Conservation (phyloP, 495 filamentous ascomycete species). For the Aspergillus hancockii region DNA sequence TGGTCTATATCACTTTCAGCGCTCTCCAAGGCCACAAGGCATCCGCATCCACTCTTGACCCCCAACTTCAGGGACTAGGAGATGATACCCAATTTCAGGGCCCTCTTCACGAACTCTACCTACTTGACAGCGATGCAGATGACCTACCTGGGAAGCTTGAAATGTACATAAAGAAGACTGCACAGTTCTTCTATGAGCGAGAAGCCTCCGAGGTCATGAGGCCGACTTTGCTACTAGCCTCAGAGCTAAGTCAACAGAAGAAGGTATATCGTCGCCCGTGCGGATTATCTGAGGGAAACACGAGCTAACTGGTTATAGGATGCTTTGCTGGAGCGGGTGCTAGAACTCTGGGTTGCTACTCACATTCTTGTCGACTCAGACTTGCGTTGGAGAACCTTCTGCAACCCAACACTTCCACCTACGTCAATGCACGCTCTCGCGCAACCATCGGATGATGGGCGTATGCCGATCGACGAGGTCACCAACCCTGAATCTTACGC, state of each 20-base stretch:
- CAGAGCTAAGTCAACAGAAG: conserved; percentile 53
- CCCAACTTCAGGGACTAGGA: conserved; percentile 54
- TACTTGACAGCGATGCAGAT: conserved; percentile 67
- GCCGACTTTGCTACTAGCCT: conserved; percentile 62
- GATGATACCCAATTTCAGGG: conserved; percentile 46
- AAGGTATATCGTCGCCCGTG: conserved; percentile 35
- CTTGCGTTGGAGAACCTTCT: conserved; percentile 63
- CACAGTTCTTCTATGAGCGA: conserved; percentile 59
- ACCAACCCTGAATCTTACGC: conserved; percentile 48
- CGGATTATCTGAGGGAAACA: background rate
- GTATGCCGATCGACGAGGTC: conserved; percentile 45
- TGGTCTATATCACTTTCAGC: conserved; percentile 51
- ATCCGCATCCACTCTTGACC: conserved; percentile 49
- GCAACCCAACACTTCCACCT: conserved; percentile 48
- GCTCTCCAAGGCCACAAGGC: conserved; percentile 48
- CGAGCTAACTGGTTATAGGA: conserved; percentile 41
- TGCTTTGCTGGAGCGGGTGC: conserved; percentile 60
- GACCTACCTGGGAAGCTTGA: conserved; percentile 69
- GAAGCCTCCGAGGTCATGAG: conserved; percentile 70
- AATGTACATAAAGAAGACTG: conserved; percentile 65
- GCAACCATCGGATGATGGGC: conserved; percentile 44
- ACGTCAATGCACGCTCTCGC: conserved; percentile 42
- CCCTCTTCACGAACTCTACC: conserved; percentile 47
- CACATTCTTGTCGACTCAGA: conserved; percentile 71
- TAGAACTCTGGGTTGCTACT: conserved; percentile 77